phyloP scores from a whole-genome alignment of 2,329 filamentous ascomycete species.

The Botryotinia calthae region DNA sequence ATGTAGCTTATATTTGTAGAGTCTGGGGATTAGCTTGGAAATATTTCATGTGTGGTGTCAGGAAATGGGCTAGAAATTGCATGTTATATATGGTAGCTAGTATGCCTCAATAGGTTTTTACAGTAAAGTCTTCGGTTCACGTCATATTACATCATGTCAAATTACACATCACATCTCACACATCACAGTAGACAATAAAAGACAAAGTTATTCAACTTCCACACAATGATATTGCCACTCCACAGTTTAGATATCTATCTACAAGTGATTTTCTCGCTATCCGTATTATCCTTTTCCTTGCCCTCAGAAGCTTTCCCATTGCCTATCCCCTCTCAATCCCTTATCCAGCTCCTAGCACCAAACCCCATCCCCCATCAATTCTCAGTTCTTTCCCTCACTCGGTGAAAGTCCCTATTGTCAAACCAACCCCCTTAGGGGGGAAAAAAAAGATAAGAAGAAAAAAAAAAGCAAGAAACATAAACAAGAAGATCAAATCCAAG shows the following conservation, averaged over 20 bases:
- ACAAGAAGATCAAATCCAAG: constrained; percentile 7
- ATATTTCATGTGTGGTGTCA: background rate
- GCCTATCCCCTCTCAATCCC: background rate
- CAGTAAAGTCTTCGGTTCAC: background rate
- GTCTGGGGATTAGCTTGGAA: background rate
- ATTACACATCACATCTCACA: background rate
- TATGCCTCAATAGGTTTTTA: background rate
- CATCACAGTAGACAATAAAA: background rate
- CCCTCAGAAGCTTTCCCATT: too few relatives aligned
- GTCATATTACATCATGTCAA: background rate
- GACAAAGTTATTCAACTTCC: background rate
- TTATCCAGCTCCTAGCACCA: background rate
- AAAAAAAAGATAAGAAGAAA: background rate
- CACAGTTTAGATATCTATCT: constrained; percentile 3
- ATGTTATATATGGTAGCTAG: background rate
- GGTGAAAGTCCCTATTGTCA: background rate
- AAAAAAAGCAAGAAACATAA: background rate
- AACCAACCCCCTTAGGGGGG: background rate
- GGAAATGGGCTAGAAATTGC: background rate
- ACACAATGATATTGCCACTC: constrained; percentile 13
- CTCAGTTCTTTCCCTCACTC: background rate
- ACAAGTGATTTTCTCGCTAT: background rate
- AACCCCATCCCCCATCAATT: background rate
- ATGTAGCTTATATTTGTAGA: background rate
- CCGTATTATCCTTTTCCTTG: background rate